Base-by-base conservation (phyloP, 305 asterid genomes). In the Plantago lanceolata region DNA sequence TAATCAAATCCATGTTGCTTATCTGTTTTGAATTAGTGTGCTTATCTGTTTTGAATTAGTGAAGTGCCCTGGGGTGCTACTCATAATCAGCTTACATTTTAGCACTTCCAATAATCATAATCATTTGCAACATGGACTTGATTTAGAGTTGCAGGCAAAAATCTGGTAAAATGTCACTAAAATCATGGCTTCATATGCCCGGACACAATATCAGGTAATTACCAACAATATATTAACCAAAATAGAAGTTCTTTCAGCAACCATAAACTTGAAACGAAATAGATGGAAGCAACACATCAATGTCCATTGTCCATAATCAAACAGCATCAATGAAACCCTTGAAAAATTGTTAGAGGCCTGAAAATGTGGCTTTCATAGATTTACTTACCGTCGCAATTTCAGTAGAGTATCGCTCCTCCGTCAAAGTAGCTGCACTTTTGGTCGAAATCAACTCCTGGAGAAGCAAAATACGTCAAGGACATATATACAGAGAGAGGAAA, bases 351-450 rank as follows among this genome's bases (percentile, higher is more conserved):
- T 11, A 29, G 29, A 68, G 61, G 67, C 68, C 56, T 19, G 20
- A 56, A 24, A 45, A 62, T 14, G 26, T 44, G 44, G 61, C 15
- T 14, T 67, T 9, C 45, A 40, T 3, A 11, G 16, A 40, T 40
- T 9, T 63, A 73, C 85, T 76, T 76, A 90, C 97, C 0, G 96
- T 94, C 19, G 93, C 76, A 56, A 88, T 73, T 72, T 94, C 97
- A 40, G 96, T 85, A 57, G 85, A 76, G 67, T 77, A 83, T 17
- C 67, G 93, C 71, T 76, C 83, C 78, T 94, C 97, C 43, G 85
- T 75, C 45, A 79, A 77, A 0, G 88, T 85, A 67, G 96, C 81
- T 7, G 79, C 88, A 77, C 81, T 89, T 77, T 83, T 94, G n/a
- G 89, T 71, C 33, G 91, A 84, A 56, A 88, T 64, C 47, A 94